These are phyloP conservation scores for Plantago ovata DNA, from an alignment of 257 asterid species.

Conservation along the genomic window DNA sequence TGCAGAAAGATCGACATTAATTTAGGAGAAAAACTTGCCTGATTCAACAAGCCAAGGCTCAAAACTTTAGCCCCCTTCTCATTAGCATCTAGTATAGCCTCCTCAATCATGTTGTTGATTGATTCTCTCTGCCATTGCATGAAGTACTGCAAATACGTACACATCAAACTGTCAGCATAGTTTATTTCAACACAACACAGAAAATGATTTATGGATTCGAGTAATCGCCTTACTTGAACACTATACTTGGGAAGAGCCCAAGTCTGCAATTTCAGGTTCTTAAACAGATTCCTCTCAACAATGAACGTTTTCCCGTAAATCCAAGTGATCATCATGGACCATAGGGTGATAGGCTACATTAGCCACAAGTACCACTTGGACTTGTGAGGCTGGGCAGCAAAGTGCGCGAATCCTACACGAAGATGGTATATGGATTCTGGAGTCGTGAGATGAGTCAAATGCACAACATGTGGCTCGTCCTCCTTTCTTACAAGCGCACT, in stretches of 20 bases:
- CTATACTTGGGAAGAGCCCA: conserved; percentile 47
- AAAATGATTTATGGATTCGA: neutral
- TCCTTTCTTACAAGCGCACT: conserved; percentile 29
- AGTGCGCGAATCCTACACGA: conserved; percentile 44
- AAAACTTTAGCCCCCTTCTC: conserved; percentile 27
- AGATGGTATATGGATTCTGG: conserved; percentile 51
- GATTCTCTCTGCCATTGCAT: conserved; percentile 26
- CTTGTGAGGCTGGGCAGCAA: conserved; percentile 40
- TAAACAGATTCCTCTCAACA: conserved; percentile 45
- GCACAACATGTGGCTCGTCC: conserved; percentile 41
- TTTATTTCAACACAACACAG: neutral
- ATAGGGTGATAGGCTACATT: conserved; percentile 48
- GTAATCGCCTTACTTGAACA: conserved; percentile 24
- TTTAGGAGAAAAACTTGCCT: conserved; percentile 14
- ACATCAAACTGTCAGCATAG: neutral
- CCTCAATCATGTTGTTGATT: conserved; percentile 26
- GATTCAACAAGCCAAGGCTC: conserved; percentile 35
- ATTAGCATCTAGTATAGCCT: conserved; percentile 30
- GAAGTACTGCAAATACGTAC: conserved; percentile 22
- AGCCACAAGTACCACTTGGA: conserved; percentile 44
- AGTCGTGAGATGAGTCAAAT: conserved; percentile 48
- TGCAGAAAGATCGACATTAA: no score
- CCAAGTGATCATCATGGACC: conserved; percentile 36
- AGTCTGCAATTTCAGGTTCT: conserved; percentile 39
- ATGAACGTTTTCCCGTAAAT: conserved; percentile 31